These are phyloP conservation scores for Monosporozyma unispora DNA, from an alignment of 805 yeast genomes.

Conservation along the genomic window DNA sequence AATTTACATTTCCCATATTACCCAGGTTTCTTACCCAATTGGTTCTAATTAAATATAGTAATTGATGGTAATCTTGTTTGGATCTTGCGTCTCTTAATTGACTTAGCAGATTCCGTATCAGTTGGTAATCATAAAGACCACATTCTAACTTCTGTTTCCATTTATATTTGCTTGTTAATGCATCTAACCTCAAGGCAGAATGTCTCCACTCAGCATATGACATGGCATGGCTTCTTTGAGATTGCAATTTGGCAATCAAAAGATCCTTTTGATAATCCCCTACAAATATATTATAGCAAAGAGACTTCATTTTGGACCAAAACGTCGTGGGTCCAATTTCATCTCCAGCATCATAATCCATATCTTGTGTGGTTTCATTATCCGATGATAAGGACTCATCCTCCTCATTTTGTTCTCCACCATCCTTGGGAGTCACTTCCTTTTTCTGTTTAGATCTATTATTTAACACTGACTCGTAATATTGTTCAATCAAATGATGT, in stretches of 20 bases:
- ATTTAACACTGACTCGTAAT: conserved; percentile 9
- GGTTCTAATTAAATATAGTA: conserved; percentile 72
- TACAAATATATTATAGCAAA: conserved; percentile 11
- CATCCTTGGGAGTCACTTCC: background rate
- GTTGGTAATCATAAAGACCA: conserved; percentile 58
- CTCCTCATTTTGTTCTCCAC: background rate
- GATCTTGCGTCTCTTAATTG: conserved; percentile 54
- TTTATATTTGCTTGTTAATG: conserved; percentile 46
- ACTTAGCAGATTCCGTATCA: conserved; percentile 42
- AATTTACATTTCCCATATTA: conserved; percentile 70
- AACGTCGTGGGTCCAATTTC: background rate
- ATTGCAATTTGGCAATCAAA: conserved; percentile 28
- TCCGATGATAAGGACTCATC: background rate
- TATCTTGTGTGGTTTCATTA: background rate
- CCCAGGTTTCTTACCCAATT: conserved; percentile 79
- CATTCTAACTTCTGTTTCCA: conserved; percentile 66
- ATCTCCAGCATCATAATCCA: background rate
- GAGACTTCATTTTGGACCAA: conserved; percentile 7
- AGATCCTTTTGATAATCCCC: conserved; percentile 29
- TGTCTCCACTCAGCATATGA: conserved; percentile 58
- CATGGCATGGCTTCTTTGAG: conserved; percentile 39
- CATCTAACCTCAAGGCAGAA: conserved; percentile 55
- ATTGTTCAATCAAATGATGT: conserved; percentile 16
- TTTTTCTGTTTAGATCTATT: background rate
- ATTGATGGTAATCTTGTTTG: conserved; percentile 46